Evolutionary conservation across 2,329 filamentous ascomycete genomes (phyloP).

Genomic region (Talaromyces atroroseus): DNA sequence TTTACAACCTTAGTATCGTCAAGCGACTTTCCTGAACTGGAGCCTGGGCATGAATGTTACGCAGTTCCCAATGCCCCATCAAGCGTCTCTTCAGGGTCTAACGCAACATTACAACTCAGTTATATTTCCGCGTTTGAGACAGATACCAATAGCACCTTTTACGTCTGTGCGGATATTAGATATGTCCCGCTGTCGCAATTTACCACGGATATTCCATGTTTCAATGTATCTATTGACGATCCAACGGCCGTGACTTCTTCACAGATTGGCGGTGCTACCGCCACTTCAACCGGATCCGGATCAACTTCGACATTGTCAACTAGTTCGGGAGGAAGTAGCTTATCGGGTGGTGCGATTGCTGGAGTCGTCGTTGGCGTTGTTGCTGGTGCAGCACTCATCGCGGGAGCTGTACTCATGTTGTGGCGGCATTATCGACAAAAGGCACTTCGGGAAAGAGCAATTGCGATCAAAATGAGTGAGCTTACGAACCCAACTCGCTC

Average conservation of each 20-base stretch:
- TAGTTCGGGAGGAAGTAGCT: conserved; percentile 18
- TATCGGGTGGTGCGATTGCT: conserved; percentile 40
- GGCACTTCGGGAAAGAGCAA: background rate
- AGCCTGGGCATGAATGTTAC: conserved; percentile 43
- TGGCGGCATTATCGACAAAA: background rate
- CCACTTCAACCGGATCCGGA: conserved; percentile 6
- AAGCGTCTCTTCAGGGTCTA: conserved; percentile 32
- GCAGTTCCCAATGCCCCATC: conserved; percentile 32
- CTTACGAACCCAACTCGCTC: background rate
- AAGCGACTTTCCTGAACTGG: conserved; percentile 33
- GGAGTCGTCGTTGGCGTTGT: conserved; percentile 35
- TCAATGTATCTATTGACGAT: conserved; percentile 41
- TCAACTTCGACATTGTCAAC: conserved; percentile 3
- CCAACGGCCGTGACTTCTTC: conserved; percentile 18
- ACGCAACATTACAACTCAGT: conserved; percentile 44
- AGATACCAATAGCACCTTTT: conserved; percentile 40
- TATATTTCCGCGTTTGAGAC: conserved; percentile 40
- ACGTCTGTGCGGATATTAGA: conserved; percentile 45
- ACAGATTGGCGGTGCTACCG: conserved; percentile 21
- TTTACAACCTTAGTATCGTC: conserved; percentile 33
- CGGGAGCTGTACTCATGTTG: conserved; percentile 16
- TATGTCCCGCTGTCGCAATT: conserved; percentile 39
- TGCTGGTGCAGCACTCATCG: conserved; percentile 17
- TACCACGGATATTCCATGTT: conserved; percentile 40
- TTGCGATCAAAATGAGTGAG: conserved; percentile 2